A percentile compares a stretch with the other conserved stretches of the same genome.
phyloP scores from a whole-genome alignment of 129 eudicot genomes.

The Flaveria linearis region DNA sequence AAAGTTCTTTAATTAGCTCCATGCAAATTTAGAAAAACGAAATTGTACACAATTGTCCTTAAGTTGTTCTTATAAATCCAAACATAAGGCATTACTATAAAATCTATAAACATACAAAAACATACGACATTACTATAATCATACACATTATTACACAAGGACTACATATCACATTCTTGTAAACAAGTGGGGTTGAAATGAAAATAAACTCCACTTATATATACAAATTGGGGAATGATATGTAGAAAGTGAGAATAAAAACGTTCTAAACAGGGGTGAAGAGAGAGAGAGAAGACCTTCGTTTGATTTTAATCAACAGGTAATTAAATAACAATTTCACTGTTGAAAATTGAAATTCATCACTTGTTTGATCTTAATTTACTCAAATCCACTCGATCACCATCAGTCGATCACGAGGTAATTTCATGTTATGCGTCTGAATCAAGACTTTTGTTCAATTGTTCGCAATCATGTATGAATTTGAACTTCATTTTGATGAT shows the following conservation, averaged over 20 bases:
- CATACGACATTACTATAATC: neutral
- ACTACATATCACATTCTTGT: neutral
- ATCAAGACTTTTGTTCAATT: neutral
- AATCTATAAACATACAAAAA: neutral
- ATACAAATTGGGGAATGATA: neutral
- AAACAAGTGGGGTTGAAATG: neutral
- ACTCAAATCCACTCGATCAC: constrained; percentile 19
- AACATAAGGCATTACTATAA: neutral
- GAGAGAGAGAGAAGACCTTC: constrained; percentile 1
- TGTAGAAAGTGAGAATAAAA: constrained; percentile 19
- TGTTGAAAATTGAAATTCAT: constrained; percentile 26
- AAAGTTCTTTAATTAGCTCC: no score
- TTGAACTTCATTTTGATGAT: constrained; percentile 16
- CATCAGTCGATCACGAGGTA: neutral
- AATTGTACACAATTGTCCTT: no score
- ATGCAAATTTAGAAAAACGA: no score
- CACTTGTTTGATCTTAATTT: constrained; percentile 22
- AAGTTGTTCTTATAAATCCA: neutral
- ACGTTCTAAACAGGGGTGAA: constrained; percentile 25
- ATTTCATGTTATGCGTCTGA: constrained; percentile 16
- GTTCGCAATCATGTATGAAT: neutral
- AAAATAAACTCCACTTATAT: neutral
- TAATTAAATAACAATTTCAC: neutral
- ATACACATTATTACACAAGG: neutral
- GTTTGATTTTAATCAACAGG: constrained; percentile 38